phyloP scores from a whole-genome alignment of 2,329 filamentous ascomycete species.

The Fusarium verrucosum region DNA sequence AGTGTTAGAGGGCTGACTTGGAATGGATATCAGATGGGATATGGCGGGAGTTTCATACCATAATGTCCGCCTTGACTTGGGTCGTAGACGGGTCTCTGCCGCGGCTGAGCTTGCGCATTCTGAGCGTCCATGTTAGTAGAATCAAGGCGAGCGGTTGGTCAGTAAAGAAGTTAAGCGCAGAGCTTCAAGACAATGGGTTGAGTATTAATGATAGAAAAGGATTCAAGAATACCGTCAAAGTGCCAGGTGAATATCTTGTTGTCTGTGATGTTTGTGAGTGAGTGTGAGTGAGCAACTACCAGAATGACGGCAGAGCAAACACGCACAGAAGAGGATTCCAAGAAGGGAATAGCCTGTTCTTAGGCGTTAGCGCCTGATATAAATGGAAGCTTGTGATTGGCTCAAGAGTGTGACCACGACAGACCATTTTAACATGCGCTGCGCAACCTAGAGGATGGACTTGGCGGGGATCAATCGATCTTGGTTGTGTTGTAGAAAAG shows the following conservation, averaged over 20 bases:
- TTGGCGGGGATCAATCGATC: not conserved
- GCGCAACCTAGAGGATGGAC: too few relatives aligned
- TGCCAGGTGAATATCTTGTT: not conserved
- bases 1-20: conserved; percentile 1
- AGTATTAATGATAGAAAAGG: not conserved
- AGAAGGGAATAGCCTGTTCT: not conserved
- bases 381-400: not conserved
- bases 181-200: not conserved
- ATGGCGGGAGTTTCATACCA: conserved; percentile 60
- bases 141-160: not conserved
- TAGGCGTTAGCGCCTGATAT: not conserved
- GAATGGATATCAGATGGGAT: not conserved
- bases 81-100: conserved; percentile 75
- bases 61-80: conserved; percentile 79
- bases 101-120: conserved; percentile 54
- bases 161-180: not conserved
- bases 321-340: not conserved
- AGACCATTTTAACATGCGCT: not conserved
- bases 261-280: not conserved
- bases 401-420: not conserved
- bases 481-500: too few relatives aligned
- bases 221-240: not conserved
- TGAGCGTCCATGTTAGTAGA: not conserved
- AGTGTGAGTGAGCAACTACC: too few relatives aligned
- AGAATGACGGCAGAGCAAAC: not conserved